Conservation (phyloP, 139 green algal species). For the Monoraphidium neglectum region DNA sequence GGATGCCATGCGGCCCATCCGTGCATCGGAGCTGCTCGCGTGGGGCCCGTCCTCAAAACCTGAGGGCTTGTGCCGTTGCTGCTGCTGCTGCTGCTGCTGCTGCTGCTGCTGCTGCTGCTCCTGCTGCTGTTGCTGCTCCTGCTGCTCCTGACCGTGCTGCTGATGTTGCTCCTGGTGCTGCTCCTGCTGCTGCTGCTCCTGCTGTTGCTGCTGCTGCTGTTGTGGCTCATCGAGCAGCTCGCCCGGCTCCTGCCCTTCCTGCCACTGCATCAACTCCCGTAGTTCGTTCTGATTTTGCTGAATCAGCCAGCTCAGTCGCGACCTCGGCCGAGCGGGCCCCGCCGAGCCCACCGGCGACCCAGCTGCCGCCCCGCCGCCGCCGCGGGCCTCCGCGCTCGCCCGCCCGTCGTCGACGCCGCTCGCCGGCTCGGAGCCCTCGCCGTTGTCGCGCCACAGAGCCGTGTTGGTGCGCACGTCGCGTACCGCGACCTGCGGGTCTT, state of each 20-base stretch:
- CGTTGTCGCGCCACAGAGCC: background rate
- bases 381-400: background rate
- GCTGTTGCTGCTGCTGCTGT: slow-evolving; percentile 1
- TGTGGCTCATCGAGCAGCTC: background rate
- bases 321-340: background rate
- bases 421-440: background rate
- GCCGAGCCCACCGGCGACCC: background rate
- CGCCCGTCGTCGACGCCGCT: background rate
- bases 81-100: background rate
- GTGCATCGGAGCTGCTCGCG: background rate
- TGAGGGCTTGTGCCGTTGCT: background rate
- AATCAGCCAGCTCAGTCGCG: slow-evolving; percentile 12
- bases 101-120: background rate
- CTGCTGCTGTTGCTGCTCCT: background rate
- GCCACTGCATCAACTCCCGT: background rate
- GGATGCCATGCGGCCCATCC: background rate
- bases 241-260: background rate
- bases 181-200: background rate
- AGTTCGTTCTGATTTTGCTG: slow-evolving; percentile 12
- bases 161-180: background rate
- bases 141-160: background rate
- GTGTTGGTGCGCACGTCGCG: background rate
- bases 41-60: background rate
- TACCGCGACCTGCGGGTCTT: no score
- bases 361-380: background rate